These are phyloP conservation scores for Penicillium mononematosum DNA, from an alignment of 495 filamentous ascomycete species.

Conservation along the genomic window DNA sequence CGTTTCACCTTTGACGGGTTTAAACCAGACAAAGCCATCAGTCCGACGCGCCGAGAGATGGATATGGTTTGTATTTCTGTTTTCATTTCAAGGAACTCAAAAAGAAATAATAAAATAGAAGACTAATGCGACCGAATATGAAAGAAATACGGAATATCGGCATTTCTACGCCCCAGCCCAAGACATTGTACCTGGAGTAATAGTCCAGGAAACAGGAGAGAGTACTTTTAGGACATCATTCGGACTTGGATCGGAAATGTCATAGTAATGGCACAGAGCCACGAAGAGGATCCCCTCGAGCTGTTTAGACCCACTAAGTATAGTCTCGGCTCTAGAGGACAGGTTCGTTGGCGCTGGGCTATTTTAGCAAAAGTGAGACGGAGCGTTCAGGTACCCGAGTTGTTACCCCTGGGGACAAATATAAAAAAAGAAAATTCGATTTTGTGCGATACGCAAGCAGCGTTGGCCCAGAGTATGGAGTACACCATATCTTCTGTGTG, in stretches of 20 bases:
- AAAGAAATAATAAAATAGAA: neutral
- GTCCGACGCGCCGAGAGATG: neutral
- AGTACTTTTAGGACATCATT: neutral
- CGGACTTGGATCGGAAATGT: neutral
- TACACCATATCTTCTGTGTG: neutral
- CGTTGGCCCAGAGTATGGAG: neutral
- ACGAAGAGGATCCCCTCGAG: neutral
- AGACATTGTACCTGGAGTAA: neutral
- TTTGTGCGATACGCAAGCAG: neutral
- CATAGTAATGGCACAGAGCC: neutral
- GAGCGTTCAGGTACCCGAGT: conserved; percentile 1
- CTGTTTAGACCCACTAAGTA: neutral
- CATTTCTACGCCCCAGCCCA: neutral
- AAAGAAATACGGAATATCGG: neutral
- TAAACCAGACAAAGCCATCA: conserved; percentile 4
- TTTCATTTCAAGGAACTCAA: neutral
- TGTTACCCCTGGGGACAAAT: neutral
- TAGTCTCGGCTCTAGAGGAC: neutral
- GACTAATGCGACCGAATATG: neutral
- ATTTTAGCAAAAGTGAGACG: neutral
- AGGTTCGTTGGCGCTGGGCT: neutral
- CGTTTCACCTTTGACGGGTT: conserved; percentile 4
- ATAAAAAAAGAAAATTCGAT: neutral
- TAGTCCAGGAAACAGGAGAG: neutral
- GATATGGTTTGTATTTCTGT: neutral